Base-by-base conservation (phyloP, 2,329 filamentous ascomycete genomes). In the Zalaria obscura region DNA sequence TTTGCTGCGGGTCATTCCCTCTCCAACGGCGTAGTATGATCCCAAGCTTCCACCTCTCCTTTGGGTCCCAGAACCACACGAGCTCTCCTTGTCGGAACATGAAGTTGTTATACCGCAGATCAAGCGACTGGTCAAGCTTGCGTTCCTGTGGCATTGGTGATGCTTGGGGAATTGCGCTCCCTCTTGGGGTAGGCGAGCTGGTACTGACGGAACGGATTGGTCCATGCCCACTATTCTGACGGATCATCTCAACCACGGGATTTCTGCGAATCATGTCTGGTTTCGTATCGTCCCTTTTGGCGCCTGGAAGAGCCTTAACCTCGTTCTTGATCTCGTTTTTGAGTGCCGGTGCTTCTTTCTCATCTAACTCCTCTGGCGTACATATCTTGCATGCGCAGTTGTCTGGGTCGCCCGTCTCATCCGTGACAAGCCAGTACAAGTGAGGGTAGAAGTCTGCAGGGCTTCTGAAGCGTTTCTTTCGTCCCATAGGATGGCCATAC, bases 401-500 rank as follows among this genome's bases (percentile, higher is more conserved):
- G 45, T 66, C 61, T 37, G 61, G 61, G 47, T 76, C 70, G 35
- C 65, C 68, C 31, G 59, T 62, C 45, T 67, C 63, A 47, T 76
- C 73, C 18, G 67, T 69, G 37, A 59, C 61, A 2, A 78, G 65
- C 71, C 73, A 75, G 2, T 75, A 54, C 3, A 77, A 56, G 52
- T 78, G 74, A 3, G 70, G 72, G 46, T 75, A 74, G 59, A 77
- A 77, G 47, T 77, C 73, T 40, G 65, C 66, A 0, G 73, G 72
- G 50, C 72, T 76, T 41, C 73, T 58, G 52, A 69, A 78, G 38
- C 72, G 65, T 56, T 75, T 76, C 54, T 67, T 70, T 11, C 68
- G 63, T 10, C 73, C 73, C 36, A 65, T 58, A 3, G 73, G 73
- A 51, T 77, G 72, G 18, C 74, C 74, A 52, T 76, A 77, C 4